These are phyloP conservation scores for Phytophthora citrophthora DNA, from an alignment of 352 stramenopile genomes.

Conservation along the genomic window DNA sequence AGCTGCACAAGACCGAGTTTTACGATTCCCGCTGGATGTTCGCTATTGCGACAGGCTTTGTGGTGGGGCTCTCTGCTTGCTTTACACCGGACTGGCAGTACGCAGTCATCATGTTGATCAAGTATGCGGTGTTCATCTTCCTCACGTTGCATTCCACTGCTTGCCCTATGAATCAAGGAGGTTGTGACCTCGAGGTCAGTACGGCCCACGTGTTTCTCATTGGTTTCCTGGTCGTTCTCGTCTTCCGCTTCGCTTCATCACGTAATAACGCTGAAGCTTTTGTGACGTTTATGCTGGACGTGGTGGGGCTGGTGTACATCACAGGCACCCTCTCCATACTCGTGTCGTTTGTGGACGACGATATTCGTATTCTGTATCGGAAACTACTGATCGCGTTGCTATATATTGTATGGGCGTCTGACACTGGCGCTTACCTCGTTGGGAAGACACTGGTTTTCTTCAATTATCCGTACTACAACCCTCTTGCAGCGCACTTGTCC, in stretches of 20 bases:
- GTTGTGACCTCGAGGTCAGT: conserved; percentile 37
- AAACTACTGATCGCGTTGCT: conserved; percentile 67
- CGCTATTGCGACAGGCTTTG: conserved; percentile 36
- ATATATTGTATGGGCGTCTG: conserved; percentile 75
- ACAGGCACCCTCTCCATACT: conserved; percentile 51
- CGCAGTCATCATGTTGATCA: conserved; percentile 43
- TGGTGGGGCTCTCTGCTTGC: conserved; percentile 45
- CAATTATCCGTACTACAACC: conserved; percentile 81
- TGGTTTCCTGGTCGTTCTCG: conserved; percentile 39
- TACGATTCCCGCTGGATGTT: conserved; percentile 50
- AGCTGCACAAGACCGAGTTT: conserved; percentile 50
- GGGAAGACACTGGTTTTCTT: conserved; percentile 88
- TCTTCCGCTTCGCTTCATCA: conserved; percentile 48
- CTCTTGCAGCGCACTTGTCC: conserved; percentile 88
- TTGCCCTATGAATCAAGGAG: conserved; percentile 55
- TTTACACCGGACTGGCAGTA: conserved; percentile 55
- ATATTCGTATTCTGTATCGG: conserved; percentile 53
- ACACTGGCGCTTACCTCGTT: conserved; percentile 94
- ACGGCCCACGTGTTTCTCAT: conserved; percentile 40
- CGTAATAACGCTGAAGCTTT: conserved; percentile 33
- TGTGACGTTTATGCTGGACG: conserved; percentile 53
- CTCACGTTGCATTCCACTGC: conserved; percentile 59
- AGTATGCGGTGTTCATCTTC: conserved; percentile 50
- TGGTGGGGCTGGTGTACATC: conserved; percentile 63
- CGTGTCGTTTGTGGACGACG: conserved; percentile 61